Evolutionary conservation across 768 basidiomycete genomes (phyloP), one percentile per base, ranked within the genome.

Genomic region (Pisolithus microcarpus): DNA sequence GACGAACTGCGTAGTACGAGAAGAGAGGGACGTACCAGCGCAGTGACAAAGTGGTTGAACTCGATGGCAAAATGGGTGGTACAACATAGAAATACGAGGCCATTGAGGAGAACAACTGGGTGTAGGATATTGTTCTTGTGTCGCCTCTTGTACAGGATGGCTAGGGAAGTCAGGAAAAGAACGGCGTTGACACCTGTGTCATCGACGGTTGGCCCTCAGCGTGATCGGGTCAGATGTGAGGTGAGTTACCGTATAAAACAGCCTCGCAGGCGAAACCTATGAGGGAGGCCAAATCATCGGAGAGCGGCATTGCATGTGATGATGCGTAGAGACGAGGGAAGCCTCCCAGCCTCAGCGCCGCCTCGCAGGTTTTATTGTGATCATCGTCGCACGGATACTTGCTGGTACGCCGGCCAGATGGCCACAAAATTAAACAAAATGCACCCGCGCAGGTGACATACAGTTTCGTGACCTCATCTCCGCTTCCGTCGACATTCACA

Each of bases 261-360:
- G 68, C 60, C 52, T 73, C 72, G 53, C 63, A 69, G 3, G 50
- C 65, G 45, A 72, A 72, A 23, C 71, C 71, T 42, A 71, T 59
- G 44, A 73, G 53, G 11, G 68, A 64, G 34, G 71, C 64, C 2
- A 72, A 15, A 48, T 71, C 64, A 15, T 52, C 57, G 1, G 57
- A 49, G 38, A 70, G 64, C 19, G 30, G 36, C 64, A 67, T 69
- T 7, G 42, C 10, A 37, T 45, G 11, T 38, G 34, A 6, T 34
- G 31, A 34, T 34, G 11, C n/a, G 23, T 26, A 24, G 6, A 43
- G 34, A 13, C 23, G 37, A 48, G 16, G 31, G 40, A 23, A 23
- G 11, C 9, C 31, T 10, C 10, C 4, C 31, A 34, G 31, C 31
- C 10, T 34, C 31, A 30, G 10, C 30, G 5, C 30, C 2, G 30